Evolutionary conservation across 768 basidiomycete genomes (phyloP), one percentile per base, ranked within the genome.

Genomic region (Lactarius akahatsu): DNA sequence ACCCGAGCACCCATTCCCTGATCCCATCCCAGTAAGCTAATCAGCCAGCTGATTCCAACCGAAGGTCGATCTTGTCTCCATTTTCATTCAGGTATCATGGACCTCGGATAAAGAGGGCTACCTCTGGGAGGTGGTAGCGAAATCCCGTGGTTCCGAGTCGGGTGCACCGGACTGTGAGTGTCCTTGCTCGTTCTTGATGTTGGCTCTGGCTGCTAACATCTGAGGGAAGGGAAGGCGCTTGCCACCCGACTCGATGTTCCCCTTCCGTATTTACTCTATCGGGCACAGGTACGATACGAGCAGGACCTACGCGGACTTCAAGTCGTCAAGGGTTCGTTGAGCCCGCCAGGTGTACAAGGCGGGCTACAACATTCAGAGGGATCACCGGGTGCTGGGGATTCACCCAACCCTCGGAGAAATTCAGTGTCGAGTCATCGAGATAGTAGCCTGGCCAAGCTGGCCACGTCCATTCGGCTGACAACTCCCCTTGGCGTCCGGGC

Each of bases 41-140:
- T 20, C 23, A 26, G 23, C 56, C 38, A 40, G n/a, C 38, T 15
- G 26, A 28, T 32, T 54, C 38, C 32, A 32, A 38, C 16, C 59
- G 18, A 26, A 15, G 32, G 7, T 55, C 62, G 55, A 55, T 10
- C 28, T 40, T 23, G 36, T 28, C 28, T 16, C 34, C 26, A 54
- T 61, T 52, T 64, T 57, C 45, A 47, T 50, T 62, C 72, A 94
- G 92, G 88, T 94, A 75, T 88, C 90, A 79, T 94, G 92, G 92
- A 91, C 83, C 52, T 70, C 84, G 9, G 90, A 93, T 65, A 94
- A 94, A 75, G 92, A 93, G 55, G 88, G 88, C 68, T 85, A 91
- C 7, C 79, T 94, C 9, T 94, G 92, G 92, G 91, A 92, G 75
- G 89, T 91, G 54, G 92, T 94, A 68, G 88, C 91, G 61, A 83